Conservation (phyloP, 805 yeast species). For the Zygoascus bituminiphila region DNA sequence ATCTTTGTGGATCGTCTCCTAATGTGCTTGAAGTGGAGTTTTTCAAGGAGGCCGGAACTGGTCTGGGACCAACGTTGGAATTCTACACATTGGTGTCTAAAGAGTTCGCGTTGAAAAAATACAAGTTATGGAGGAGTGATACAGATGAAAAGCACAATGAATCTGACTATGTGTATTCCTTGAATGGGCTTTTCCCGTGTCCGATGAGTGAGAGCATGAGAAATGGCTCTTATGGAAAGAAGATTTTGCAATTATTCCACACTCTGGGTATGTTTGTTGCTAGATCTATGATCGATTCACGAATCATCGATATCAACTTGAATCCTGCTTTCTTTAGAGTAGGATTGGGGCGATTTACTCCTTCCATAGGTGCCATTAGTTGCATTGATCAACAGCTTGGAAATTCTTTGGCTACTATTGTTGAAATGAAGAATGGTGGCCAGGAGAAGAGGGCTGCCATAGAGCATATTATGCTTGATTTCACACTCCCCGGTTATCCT, state of each 20-base stretch:
- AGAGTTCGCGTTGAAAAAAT: conserved; percentile 52
- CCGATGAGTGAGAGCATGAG: conserved; percentile 37
- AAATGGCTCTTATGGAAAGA: conserved; percentile 32
- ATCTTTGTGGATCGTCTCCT: conserved; percentile 68
- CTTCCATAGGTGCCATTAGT: conserved; percentile 34
- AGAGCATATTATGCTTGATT: conserved; percentile 51
- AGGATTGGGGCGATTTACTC: conserved; percentile 18
- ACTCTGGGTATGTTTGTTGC: conserved; percentile 79
- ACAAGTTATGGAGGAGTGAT: conserved; percentile 61
- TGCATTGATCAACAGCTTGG: conserved; percentile 53
- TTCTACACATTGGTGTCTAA: conserved; percentile 77
- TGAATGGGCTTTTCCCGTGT: conserved; percentile 63
- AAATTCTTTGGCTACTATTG: conserved; percentile 40
- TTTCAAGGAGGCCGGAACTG: conserved; percentile 89
- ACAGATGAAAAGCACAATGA: conserved; percentile 14
- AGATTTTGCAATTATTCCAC: conserved; percentile 45
- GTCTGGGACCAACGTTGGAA: conserved; percentile 92
- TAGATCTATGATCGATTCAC: conserved; percentile 76
- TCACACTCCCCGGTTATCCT: conserved; percentile 70
- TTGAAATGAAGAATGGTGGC: background rate
- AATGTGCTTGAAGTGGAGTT: conserved; percentile 81
- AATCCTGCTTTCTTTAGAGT: conserved; percentile 61
- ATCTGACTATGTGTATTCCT: conserved; percentile 33
- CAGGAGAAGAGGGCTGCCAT: conserved; percentile 30
- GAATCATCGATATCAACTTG: conserved; percentile 77